Base-by-base conservation (phyloP, 2,329 filamentous ascomycete species). In the Trichoderma aggressivum region DNA sequence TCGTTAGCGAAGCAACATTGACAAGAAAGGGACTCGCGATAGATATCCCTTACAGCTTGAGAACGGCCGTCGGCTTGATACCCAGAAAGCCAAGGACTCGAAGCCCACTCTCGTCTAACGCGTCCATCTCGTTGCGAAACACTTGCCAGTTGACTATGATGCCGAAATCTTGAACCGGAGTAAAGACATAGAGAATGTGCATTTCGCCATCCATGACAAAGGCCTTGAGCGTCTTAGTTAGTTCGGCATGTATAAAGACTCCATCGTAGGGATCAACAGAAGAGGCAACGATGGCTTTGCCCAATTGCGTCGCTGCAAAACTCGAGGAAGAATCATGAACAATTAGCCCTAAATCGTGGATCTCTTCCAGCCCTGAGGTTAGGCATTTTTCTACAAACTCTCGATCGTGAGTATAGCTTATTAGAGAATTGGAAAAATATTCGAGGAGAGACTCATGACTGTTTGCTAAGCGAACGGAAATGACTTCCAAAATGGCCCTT, bases 171-270 rank as follows among this genome's bases (percentile, higher is more conserved):
- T 92, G 89, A 2, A 94, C 86, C 0, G 92, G 92, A 0, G 92
- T 94, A 74, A 94, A 94, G 47, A 89, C 89, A 77, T 94, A 94
- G 60, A 94, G 86, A 14, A 93, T 86, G 76, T 94, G 92, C 89
- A 94, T 90, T 73, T 94, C 92, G 5, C 91, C 90, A 76, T 94
- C 91, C 87, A 94, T 90, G 14, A 94, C 92, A 76, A 94, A 94
- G 1, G 90, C 90, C 72, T 87, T 84, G 3, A 94, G 83, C 0
- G 92, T 90, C 74, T 86, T 86, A 71, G 85, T 85, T 61, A 94
- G 83, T 78, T 94, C 92, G 59, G 88, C 84, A 75, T 94, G 84
- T 21, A 94, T 86, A 75, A 94, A 94, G 1, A 92, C 80, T 0
- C 92, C 92, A 75, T 94, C 92, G 71, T 93, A 90, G 0, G 91